Evolutionary conservation across 2,329 filamentous ascomycete species (phyloP).

Genomic region (Paraphoma chrysanthemicola): DNA sequence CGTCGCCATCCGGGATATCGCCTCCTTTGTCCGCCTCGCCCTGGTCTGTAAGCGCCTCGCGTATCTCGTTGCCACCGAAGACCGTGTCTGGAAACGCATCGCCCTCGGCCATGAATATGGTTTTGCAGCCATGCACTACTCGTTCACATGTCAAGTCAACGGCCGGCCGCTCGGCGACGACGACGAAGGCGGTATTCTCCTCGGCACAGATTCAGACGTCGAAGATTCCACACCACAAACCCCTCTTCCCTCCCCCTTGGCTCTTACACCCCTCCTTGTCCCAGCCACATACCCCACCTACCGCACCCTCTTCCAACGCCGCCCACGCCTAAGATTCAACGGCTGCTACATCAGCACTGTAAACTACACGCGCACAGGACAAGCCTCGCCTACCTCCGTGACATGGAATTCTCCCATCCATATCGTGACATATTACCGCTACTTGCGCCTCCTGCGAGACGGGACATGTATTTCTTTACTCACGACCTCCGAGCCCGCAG

Average conservation of each 20-base stretch:
- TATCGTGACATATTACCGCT: constrained; percentile 97
- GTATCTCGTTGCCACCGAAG: constrained; percentile 82
- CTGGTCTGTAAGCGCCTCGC: constrained; percentile 88
- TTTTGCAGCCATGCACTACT: constrained; percentile 83
- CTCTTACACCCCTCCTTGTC: constrained; percentile 42
- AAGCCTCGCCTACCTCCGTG: constrained; percentile 70
- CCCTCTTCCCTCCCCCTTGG: constrained; percentile 2
- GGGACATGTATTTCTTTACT: constrained; percentile 82
- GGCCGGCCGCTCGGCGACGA: constrained; percentile 54
- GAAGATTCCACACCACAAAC: constrained; percentile 4
- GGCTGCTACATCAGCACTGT: constrained; percentile 97
- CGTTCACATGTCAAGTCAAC: constrained; percentile 69
- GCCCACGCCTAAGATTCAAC: constrained; percentile 90
- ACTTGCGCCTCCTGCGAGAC: constrained; percentile 92
- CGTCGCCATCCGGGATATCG: constrained; percentile 76
- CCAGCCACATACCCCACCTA: constrained; percentile 50
- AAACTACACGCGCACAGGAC: constrained; percentile 89
- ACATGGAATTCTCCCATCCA: constrained; percentile 85
- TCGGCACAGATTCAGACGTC: constrained; percentile 30
- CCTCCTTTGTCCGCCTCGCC: constrained; percentile 75
- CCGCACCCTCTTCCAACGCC: constrained; percentile 76
- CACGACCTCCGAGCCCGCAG: constrained; percentile 80
- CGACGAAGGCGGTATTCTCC: constrained; percentile 38
- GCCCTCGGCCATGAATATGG: constrained; percentile 76
- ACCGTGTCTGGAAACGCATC: constrained; percentile 83